phyloP scores from a whole-genome alignment of 306 rosid genomes.

The Dalbergia cultrata region DNA sequence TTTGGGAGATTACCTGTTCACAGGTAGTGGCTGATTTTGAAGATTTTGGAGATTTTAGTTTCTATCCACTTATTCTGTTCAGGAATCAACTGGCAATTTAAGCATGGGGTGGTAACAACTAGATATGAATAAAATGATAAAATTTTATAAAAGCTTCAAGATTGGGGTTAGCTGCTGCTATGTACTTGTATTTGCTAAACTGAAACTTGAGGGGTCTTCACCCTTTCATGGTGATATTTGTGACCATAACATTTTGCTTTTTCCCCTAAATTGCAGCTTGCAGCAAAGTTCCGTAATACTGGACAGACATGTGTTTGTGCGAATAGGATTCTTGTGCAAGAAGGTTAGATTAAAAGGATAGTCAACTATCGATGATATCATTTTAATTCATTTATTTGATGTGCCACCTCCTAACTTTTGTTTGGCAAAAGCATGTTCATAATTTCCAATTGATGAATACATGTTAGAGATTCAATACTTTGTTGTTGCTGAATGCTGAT shows the following conservation, averaged over 20 bases:
- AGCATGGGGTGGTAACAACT: constrained; percentile 23
- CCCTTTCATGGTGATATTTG: constrained; percentile 24
- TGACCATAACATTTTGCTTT: constrained; percentile 19
- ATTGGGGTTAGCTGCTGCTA: constrained; percentile 23
- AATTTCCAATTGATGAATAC: constrained; percentile 30
- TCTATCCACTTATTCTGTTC: constrained; percentile 13
- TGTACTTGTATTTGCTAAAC: neutral
- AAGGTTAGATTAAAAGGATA: constrained; percentile 63
- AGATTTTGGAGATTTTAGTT: constrained; percentile 26
- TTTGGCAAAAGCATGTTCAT: constrained; percentile 15
- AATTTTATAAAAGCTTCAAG: constrained; percentile 13
- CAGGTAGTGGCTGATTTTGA: constrained; percentile 15
- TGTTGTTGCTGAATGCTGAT: neutral
- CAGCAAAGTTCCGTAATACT: constrained; percentile 93
- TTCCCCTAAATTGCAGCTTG: constrained; percentile 65
- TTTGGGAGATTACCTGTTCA: constrained; percentile 1
- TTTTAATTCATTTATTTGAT: constrained; percentile 44
- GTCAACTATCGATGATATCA: constrained; percentile 20
- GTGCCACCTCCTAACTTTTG: constrained; percentile 29
- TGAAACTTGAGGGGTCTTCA: constrained; percentile 31
- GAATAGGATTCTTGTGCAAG: constrained; percentile 94
- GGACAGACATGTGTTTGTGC: constrained; percentile 99
- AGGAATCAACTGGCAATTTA: constrained; percentile 6
- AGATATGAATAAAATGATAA: neutral
- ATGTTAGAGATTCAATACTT: constrained; percentile 26